Base-by-base conservation (phyloP, 2,329 filamentous ascomycete species). In the Verticillium albo-atrum region DNA sequence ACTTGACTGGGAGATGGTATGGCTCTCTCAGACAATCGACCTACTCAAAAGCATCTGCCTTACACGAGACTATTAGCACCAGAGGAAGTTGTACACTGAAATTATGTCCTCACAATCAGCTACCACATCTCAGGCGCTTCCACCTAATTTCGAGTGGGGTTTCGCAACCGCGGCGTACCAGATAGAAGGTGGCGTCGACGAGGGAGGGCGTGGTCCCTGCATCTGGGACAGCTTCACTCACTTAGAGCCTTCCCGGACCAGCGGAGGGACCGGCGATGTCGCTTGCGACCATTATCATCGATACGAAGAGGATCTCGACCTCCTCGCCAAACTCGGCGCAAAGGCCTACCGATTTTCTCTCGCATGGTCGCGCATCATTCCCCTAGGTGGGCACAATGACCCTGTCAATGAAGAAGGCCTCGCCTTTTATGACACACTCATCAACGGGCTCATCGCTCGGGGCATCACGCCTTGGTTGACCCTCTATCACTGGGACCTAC, bases 171-270 rank as follows among this genome's bases (percentile, higher is more conserved):
- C 90, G 62, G 81, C 86, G 87, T 89, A 95, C 79, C 91, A 96
- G 73, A 90, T 96, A 67, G 92, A 96, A 79, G 92, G 92, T 60
- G 87, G 86, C 54, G 79, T 82, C 37, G 79, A 89, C 55, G 84
- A 88, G 70, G 91, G 94, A 71, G 92, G 91, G 64, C 89, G 91
- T 64, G 89, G 85, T 23, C 87, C 90, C 58, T 91, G 89, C 62
- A 95, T 96, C 73, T 96, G 92, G 92, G 92, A 96, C 75, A 88
- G 84, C n/a, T 96, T 96, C 78, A 93, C 89, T 75, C 84, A 84
- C 63, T 88, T 85, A 57, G 86, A 89, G 6, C 90, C 90, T 68
- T 96, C 95, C 76, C 92, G 95, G 68, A 90, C 91, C 58, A 89
- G 91, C 68, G 88, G 86, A 60, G 87, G 82, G 66, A 89, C 86